Base-by-base conservation (phyloP, 2,329 filamentous ascomycete genomes). In the Aspergillus sp. region DNA sequence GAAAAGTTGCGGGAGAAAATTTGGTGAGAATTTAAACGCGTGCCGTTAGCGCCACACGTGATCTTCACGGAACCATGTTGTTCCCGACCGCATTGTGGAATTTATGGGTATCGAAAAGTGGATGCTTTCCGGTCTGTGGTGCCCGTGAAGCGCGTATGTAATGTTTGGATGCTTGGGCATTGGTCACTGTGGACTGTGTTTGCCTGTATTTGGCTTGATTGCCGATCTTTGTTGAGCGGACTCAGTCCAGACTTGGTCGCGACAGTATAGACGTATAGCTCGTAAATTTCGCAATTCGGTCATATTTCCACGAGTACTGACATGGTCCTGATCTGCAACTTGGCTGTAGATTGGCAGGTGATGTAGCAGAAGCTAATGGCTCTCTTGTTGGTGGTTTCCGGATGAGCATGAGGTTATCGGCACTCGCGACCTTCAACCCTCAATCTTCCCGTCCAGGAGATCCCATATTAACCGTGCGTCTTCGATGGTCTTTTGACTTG, bases 391-490 rank as follows among this genome's bases (percentile, higher is more conserved):
- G 10, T 44, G 5, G 41, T 21, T 44, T 15, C 11, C 5, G 32
- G 11, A 13, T 19, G 13, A 7, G 8, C 19, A 3, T 10, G 41
- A 23, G 10, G 19, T 23, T 23, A 23, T 44, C 41, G 17, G 41
- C n/a, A 21, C 5, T 44, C 41, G 8, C 36, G 4, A 47, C 3
- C 3, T 32, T 58, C 41, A 58, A 23, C 32, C 52, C 27, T 50
- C 27, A 42, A 62, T 63, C 17, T 75, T 69, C 10, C 73, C 72
- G 47, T 77, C 71, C 27, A 81, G 60, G 8, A 78, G 67, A 39
- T 75, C 67, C 79, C 79, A 81, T 17, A 80, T 57, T 42, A 72
- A 59, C 30, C 64, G 70, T 10, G 74, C 70, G 30, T 77, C 66
- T 36, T 75, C 70, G 38, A 67, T 44, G 3, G 62, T 48, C 25